Conservation (phyloP, 2,329 filamentous ascomycete species). For the Venturia effusa region DNA sequence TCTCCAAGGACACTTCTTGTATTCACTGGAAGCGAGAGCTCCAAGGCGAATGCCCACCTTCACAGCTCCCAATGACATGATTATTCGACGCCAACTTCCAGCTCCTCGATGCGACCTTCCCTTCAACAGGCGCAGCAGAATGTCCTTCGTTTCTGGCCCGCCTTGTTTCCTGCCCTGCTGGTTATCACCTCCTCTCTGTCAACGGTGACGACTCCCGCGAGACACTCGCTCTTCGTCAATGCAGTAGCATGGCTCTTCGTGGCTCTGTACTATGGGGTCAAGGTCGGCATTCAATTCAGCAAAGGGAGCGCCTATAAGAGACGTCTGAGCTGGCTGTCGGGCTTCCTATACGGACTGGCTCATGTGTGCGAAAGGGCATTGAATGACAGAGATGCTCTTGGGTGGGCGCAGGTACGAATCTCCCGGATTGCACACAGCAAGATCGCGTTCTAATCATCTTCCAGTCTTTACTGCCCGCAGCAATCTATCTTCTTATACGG, state of each 20-base stretch:
- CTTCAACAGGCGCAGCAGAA: constrained; percentile 21
- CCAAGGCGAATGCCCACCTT: neutral
- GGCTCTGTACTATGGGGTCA: constrained; percentile 25
- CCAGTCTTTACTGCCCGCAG: constrained; percentile 25
- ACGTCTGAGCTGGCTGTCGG: constrained; percentile 28
- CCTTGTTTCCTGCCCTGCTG: constrained; percentile 25
- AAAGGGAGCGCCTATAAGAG: constrained; percentile 18
- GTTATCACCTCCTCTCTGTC: constrained; percentile 24
- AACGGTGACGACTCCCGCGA: constrained; percentile 23
- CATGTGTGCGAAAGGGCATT: constrained; percentile 33
- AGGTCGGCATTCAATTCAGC: constrained; percentile 22
- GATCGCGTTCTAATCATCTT: constrained; percentile 7
- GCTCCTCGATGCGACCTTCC: constrained; percentile 24
- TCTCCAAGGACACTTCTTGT: neutral
- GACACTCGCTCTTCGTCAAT: constrained; percentile 32
- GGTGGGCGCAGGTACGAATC: constrained; percentile 33
- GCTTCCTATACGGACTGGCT: constrained; percentile 30
- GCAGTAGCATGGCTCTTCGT: constrained; percentile 32
- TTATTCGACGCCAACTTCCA: neutral
- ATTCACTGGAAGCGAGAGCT: neutral
- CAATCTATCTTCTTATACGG: constrained; percentile 22
- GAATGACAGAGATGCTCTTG: constrained; percentile 32
- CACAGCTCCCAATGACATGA: constrained; percentile 8
- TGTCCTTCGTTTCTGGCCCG: constrained; percentile 22
- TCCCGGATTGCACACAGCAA: constrained; percentile 14